Percentiles rank a stretch among this genome's conserved stretches.
phyloP scores from a whole-genome alignment of 2,329 filamentous ascomycete species.

The Huntiella abstrusa region DNA sequence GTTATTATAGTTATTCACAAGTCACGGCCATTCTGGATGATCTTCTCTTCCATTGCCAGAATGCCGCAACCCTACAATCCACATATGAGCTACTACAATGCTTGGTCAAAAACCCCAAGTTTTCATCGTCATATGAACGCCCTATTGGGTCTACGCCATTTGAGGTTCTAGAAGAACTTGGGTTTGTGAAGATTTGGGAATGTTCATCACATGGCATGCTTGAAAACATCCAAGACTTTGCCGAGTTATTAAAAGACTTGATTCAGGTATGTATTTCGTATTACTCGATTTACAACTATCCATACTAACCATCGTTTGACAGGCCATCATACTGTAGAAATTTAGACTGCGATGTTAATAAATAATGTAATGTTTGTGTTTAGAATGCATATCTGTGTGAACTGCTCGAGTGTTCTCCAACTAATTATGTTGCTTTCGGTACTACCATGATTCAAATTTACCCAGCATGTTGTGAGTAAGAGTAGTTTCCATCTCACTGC shows the following conservation, averaged over 20 bases:
- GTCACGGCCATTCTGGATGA: constrained; percentile 41
- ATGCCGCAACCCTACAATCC: constrained; percentile 36
- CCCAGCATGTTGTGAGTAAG: too few species aligned
- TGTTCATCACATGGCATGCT: constrained; percentile 31
- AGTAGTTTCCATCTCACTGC: too few species aligned
- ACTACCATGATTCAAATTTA: too few species aligned
- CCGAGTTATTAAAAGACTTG: constrained; percentile 36
- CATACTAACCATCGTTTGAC: too few species aligned
- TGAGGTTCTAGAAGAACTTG: constrained; percentile 38
- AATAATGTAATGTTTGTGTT: too few species aligned
- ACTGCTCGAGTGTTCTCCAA: too few species aligned
- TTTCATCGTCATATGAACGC: constrained; percentile 31
- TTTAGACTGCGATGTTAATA: too few species aligned
- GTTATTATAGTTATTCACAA: constrained; percentile 28
- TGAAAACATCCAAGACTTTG: constrained; percentile 29
- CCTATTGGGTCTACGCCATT: constrained; percentile 28
- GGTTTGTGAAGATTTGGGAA: constrained; percentile 45
- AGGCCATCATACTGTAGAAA: too few species aligned
- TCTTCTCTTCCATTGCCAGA: constrained; percentile 43
- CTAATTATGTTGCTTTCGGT: too few species aligned
- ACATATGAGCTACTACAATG: constrained; percentile 42
- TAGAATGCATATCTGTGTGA: too few species aligned
- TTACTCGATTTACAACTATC: too few species aligned
- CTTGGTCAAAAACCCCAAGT: constrained; percentile 32
- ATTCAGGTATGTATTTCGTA: constrained; percentile 25